Evolutionary conservation across 2,329 filamentous ascomycete species (phyloP).

Genomic region (Neodidymelliopsis sp.): DNA sequence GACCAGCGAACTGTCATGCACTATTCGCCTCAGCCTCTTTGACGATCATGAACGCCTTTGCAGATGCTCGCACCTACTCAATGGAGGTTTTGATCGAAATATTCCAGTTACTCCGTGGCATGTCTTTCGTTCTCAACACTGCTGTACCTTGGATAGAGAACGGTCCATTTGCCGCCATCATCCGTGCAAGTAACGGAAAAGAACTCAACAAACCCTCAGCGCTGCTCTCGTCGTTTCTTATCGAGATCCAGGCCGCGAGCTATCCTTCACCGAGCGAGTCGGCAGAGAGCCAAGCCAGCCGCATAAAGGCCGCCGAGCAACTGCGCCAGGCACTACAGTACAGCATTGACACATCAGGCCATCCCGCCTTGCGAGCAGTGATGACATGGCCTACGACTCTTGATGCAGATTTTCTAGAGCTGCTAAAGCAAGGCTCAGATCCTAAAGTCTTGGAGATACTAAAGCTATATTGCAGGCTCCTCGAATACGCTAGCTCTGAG

Average conservation of each 20-base stretch:
- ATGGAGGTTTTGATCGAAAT: constrained; percentile 36
- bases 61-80: constrained; percentile 24
- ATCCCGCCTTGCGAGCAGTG: constrained; percentile 28
- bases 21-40: constrained; percentile 35
- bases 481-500: constrained; percentile 32
- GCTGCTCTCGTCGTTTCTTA: constrained; percentile 30
- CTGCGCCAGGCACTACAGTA: constrained; percentile 29
- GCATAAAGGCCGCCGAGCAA: constrained; percentile 21
- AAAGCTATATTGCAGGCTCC: constrained; percentile 28
- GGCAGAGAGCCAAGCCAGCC: constrained; percentile 11
- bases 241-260: constrained; percentile 26
- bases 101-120: constrained; percentile 39
- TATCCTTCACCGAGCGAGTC: constrained; percentile 13
- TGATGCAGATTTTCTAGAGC: constrained; percentile 27
- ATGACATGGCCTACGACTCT: constrained; percentile 36
- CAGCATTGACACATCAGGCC: constrained; percentile 28
- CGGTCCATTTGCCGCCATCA: constrained; percentile 34
- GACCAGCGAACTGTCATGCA: constrained; percentile 39
- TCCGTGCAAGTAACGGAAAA: constrained; percentile 11
- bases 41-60: constrained; percentile 37
- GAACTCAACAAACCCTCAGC: constrained; percentile 25
- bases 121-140: constrained; percentile 32
- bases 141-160: constrained; percentile 27
- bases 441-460: constrained; percentile 22
- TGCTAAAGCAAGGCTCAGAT: constrained; percentile 22